Evolutionary conservation across 2,329 filamentous ascomycete species (phyloP).

Genomic region (Trichophaea hybrida): DNA sequence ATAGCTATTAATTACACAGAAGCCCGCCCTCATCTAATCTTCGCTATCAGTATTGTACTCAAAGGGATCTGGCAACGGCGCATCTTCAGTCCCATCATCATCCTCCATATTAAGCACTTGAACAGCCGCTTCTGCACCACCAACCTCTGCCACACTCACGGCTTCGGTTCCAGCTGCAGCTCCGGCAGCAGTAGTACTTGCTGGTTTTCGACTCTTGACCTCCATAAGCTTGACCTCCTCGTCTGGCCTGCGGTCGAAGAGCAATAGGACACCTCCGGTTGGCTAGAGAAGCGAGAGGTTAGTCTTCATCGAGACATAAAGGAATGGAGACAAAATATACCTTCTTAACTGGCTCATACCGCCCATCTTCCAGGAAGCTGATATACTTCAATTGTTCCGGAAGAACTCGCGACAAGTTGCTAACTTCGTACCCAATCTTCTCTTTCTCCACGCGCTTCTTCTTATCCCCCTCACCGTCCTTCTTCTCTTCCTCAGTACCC

Average conservation of each 20-base stretch:
- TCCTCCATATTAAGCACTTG: constrained; percentile 78
- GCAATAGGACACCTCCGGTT: constrained; percentile 83
- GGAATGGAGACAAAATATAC: constrained; percentile 36
- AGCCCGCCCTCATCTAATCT: constrained; percentile 25
- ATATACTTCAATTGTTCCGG: constrained; percentile 91
- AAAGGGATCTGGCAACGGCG: constrained; percentile 54
- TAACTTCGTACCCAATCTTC: constrained; percentile 88
- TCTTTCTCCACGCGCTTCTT: constrained; percentile 78
- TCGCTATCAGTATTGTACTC: constrained; percentile 62
- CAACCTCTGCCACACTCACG: constrained; percentile 28
- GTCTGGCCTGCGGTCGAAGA: constrained; percentile 66
- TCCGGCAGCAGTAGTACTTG: constrained; percentile 43
- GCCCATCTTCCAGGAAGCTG: constrained; percentile 63
- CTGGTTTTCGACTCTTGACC: constrained; percentile 70
- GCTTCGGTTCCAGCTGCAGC: constrained; percentile 39
- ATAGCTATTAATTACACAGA: neutral
- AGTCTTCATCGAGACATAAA: neutral
- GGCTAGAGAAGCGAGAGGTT: constrained; percentile 42
- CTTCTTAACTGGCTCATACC: constrained; percentile 89
- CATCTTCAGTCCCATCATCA: constrained; percentile 57
- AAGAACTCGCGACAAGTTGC: constrained; percentile 92
- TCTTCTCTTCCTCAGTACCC: constrained; percentile 42
- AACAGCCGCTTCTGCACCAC: constrained; percentile 56
- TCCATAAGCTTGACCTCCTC: constrained; percentile 72
- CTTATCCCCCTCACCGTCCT: constrained; percentile 44